Conservation (phyloP, 345 rosid genomes). For the Acer campestre region DNA sequence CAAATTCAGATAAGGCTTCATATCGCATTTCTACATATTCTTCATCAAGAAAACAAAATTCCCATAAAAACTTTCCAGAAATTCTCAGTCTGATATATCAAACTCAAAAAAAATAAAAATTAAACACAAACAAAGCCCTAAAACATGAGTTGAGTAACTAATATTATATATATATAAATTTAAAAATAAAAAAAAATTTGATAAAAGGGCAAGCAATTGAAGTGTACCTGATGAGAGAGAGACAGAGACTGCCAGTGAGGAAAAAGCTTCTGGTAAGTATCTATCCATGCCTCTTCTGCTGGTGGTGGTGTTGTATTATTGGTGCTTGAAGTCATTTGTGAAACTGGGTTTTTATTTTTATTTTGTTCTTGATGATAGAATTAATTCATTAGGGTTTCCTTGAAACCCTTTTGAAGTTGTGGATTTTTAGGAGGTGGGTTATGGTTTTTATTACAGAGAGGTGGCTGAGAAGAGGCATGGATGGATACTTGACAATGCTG, state of each 20-base stretch:
- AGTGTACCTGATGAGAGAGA: slow-evolving; percentile 52
- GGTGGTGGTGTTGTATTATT: slow-evolving; percentile 32
- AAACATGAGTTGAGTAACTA: neutral
- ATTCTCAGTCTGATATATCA: neutral
- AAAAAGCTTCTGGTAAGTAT: slow-evolving; percentile 43
- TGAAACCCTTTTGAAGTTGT: neutral
- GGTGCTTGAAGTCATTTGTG: slow-evolving; percentile 28
- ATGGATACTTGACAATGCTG: neutral
- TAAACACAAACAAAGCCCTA: slow-evolving; percentile 1
- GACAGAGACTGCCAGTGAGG: slow-evolving; percentile 63
- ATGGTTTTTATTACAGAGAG: neutral
- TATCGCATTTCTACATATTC: neutral
- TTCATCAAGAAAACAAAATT: neutral
- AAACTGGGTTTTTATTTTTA: neutral
- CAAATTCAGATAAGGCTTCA: neutral
- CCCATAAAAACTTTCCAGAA: neutral
- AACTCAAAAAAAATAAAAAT: neutral
- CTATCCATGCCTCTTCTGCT: slow-evolving; percentile 68
- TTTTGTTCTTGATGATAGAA: neutral
- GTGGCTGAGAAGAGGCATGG: too few species aligned
- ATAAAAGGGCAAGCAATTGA: neutral
- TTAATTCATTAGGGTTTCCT: slow-evolving; percentile 14
- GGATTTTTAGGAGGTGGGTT: neutral
- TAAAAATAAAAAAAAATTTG: neutral
- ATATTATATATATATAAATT: neutral